Evolutionary conservation across 2,329 filamentous ascomycete species (phyloP), one percentile per base, ranked within the genome.

Genomic region (Pseudocercospora ulei): DNA sequence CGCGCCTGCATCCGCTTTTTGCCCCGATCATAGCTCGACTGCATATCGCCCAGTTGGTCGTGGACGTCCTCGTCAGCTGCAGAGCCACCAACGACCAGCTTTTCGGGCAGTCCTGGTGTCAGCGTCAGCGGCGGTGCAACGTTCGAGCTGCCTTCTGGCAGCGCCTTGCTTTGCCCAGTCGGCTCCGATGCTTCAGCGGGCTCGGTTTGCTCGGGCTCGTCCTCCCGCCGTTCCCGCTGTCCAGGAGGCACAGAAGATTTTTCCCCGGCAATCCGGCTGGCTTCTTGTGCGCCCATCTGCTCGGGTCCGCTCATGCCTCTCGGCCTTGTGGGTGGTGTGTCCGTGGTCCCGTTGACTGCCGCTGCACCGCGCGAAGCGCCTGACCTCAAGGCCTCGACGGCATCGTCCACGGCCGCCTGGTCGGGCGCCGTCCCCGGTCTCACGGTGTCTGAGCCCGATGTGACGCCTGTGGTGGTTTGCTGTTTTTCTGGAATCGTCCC

Each of bases 281-380:
- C 54, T 45, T 56, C 51, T 5, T 46, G 31, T 11, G 52, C 40
- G 18, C 41, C 39, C 47, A 50, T 38, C 18, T 35, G 22, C 11
- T 44, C 46, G 40, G 49, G 18, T 49, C 28, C 41, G 11, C 43
- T 47, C 31, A 49, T 27, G 8, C 44, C 38, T 20, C 47, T 38
- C 11, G 35, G 30, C 25, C 40, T 35, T 12, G 25, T 33, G 12
- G 36, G 30, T 3, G 22, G 25, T 5, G 39, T 30, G 12, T 38
- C 41, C 53, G 65, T 64, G 34, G 64, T 63, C 12, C 65, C 65
- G 42, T 68, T 69, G 38, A 64, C 63, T 35, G 74, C 76, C 49
- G 78, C 73, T 2, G 76, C 73, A 22, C 76, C 80, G 52, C 81
- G 78, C 48, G 75, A 78, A 1, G 74, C 74, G 6, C 73, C 45